These are phyloP conservation scores for Kalanchoe fedtschenkoi DNA, from an alignment of 164 flowering plant genomes.

Conservation along the genomic window DNA sequence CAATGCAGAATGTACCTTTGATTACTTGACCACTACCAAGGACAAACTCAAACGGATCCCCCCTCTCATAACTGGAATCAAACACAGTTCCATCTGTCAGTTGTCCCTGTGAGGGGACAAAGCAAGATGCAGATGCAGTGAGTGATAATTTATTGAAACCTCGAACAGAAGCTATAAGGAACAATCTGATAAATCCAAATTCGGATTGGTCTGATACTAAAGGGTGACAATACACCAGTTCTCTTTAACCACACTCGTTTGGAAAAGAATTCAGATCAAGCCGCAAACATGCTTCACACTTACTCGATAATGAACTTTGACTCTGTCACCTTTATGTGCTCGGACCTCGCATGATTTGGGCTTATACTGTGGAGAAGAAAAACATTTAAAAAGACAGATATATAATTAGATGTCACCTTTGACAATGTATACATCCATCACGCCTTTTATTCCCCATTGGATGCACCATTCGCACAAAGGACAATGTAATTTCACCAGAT, in stretches of 20 bases:
- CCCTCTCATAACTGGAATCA: constrained; percentile 96
- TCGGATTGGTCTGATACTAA: not conserved
- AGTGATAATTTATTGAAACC: no score
- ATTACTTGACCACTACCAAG: constrained; percentile 96
- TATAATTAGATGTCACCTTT: no score
- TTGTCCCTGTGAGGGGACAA: constrained; percentile 53
- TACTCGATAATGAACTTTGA: constrained; percentile 90
- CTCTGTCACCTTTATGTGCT: constrained; percentile 88
- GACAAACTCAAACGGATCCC: constrained; percentile 89
- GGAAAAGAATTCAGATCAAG: no score
- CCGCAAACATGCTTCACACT: constrained; percentile 13
- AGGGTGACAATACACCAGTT: not conserved
- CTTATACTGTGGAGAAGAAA: constrained; percentile 43
- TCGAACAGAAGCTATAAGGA: no score
- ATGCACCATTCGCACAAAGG: no score
- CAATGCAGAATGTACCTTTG: constrained; percentile 43
- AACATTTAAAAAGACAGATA: not conserved
- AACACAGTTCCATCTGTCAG: constrained; percentile 98
- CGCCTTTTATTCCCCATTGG: no score
- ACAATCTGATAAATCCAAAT: not conserved
- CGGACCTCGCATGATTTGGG: constrained; percentile 70
- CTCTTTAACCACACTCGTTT: no score
- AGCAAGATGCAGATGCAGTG: constrained; percentile 1
- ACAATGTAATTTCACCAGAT: no score
- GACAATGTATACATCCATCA: no score